phyloP scores from a whole-genome alignment of 352 stramenopile species.

The Globisporangium perplexum region DNA sequence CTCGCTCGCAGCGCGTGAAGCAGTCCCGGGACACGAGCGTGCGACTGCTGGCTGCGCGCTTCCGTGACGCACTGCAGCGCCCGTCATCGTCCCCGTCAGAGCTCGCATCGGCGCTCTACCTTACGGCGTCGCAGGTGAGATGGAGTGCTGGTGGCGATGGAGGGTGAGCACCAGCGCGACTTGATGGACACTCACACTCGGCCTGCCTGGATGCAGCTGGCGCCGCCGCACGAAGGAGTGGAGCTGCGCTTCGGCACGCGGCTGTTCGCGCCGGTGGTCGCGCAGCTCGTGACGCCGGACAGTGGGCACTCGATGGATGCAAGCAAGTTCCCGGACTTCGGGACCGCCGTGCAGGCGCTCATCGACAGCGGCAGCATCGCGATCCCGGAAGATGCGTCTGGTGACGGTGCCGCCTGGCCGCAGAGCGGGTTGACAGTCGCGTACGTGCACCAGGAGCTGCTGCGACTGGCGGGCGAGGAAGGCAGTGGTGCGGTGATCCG shows the following conservation, averaged over 20 bases:
- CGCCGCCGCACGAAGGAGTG: constrained; percentile 59
- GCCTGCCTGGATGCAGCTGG: constrained; percentile 30
- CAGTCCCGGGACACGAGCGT: constrained; percentile 53
- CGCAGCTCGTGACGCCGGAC: constrained; percentile 30
- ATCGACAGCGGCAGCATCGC: constrained; percentile 28
- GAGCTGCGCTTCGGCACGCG: constrained; percentile 71
- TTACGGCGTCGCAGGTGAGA: constrained; percentile 50
- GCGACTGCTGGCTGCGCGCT: constrained; percentile 32
- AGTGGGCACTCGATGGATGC: constrained; percentile 6
- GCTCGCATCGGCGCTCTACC: constrained; percentile 54
- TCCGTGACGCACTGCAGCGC: constrained; percentile 29
- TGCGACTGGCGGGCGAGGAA: constrained; percentile 50
- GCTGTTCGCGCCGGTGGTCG: constrained; percentile 51
- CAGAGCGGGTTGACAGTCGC: constrained; percentile 23
- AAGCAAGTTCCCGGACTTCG: constrained; percentile 40
- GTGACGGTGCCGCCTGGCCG: background rate
- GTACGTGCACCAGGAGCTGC: constrained; percentile 47
- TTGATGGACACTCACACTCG: background rate
- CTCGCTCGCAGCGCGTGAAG: constrained; percentile 28
- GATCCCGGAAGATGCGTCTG: constrained; percentile 3
- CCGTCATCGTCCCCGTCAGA: constrained; percentile 17
- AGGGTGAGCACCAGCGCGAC: background rate
- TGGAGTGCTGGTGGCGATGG: background rate
- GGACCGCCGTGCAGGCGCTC: constrained; percentile 39
- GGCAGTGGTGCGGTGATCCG: constrained; percentile 44